Evolutionary conservation across 768 basidiomycete species (phyloP), one percentile per base, ranked within the genome.

Genomic region (Phanerochaete sordida): DNA sequence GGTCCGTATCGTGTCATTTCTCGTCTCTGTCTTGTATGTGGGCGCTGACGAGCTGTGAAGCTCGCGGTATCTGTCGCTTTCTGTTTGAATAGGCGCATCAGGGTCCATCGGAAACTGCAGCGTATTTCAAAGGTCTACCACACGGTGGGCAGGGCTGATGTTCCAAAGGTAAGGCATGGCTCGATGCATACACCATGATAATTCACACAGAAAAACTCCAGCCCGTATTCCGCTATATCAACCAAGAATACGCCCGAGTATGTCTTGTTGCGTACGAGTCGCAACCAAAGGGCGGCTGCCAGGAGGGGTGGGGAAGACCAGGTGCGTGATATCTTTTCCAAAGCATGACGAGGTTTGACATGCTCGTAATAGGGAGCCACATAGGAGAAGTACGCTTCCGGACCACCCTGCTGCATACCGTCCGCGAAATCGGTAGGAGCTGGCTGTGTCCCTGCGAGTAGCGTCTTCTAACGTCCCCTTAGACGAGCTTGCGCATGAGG

Each of bases 271-370:
- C 85, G 9, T 84, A 87, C 72, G 84, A 88, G 71, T 86, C 87
- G 30, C 78, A 86, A 62, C 90, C 91, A 23, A 84, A 82, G 70
- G 81, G 83, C 56, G 81, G 80, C 3, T 72, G 76, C 65, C 89
- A 88, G 65, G 82, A 84, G 45, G 91, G 91, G 13, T 92, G 90
- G 90, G 90, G 91, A 24, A 74, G 77, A 64, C 89, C 85, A 62
- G 86, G 87, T 86, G 66, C 43, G 78, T 59, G 1, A n/a, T 23
- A 16, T 37, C 15, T 43, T 1, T 12, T 12, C n/a, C 12, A 16
- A 39, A 16, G 58, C 46, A 30, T 43, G 43, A 19, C 27, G 23
- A 46, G 45, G 7, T 58, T 15, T 33, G 50, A 54, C 33, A 21
- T 37, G 12, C 43, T 8, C 33, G 19, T 37, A 13, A 6, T 13